These are phyloP conservation scores for Pilobolus umbonatus DNA, from an alignment of 192 early-diverging fungal species.

Conservation along the genomic window DNA sequence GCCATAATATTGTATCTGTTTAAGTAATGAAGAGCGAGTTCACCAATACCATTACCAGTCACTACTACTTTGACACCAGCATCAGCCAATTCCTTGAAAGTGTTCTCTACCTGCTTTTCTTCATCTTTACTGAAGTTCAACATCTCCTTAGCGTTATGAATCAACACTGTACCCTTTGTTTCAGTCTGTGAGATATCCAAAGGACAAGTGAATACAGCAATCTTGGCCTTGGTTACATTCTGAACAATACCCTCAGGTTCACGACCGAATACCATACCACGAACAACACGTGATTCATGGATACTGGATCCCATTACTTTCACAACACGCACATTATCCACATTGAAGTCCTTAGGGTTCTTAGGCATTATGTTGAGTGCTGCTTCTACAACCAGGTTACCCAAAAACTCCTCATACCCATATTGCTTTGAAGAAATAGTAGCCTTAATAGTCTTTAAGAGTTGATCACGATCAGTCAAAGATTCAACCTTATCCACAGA, in stretches of 20 bases:
- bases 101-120: slow-evolving; percentile 84
- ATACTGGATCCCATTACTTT: slow-evolving; percentile 93
- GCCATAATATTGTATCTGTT: slow-evolving; percentile 90
- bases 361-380: slow-evolving; percentile 87
- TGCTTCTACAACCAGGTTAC: slow-evolving; percentile 77
- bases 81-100: slow-evolving; percentile 84
- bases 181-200: slow-evolving; percentile 93
- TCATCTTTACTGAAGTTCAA: slow-evolving; percentile 94
- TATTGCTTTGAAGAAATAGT: slow-evolving; percentile 92
- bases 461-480: slow-evolving; percentile 48
- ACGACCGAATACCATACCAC: slow-evolving; percentile 96
- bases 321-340: slow-evolving; percentile 93
- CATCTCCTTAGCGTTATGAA: slow-evolving; percentile 96
- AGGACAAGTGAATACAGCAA: slow-evolving; percentile 92
- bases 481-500: slow-evolving; percentile 57
- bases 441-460: slow-evolving; percentile 71
- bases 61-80: slow-evolving; percentile 91
- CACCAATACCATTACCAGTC: slow-evolving; percentile 83
- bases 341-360: slow-evolving; percentile 83
- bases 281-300: slow-evolving; percentile 83
- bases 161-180: slow-evolving; percentile 98
- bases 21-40: slow-evolving; percentile 91
- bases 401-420: slow-evolving; percentile 88
- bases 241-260: slow-evolving; percentile 78
- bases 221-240: slow-evolving; percentile 77